Percentiles rank a stretch among this genome's conserved stretches.
These are phyloP conservation scores for Pulicaria dysenterica DNA, from an alignment of 129 eudicot genomes.

Conservation along the genomic window DNA sequence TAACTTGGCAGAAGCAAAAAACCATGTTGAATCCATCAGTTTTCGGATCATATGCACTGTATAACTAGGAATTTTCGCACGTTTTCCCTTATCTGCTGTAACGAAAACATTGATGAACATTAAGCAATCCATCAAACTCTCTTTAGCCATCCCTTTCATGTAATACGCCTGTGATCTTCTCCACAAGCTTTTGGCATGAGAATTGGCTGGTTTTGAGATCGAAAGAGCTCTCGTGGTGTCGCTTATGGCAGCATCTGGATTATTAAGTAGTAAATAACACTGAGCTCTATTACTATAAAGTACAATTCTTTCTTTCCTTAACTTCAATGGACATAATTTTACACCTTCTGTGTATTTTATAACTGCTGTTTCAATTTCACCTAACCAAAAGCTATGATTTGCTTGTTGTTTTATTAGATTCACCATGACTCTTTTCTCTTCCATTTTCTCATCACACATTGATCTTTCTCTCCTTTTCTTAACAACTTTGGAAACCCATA, in stretches of 20 bases:
- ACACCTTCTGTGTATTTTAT: conserved; percentile 69
- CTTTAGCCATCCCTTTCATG: conserved; percentile 80
- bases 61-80: conserved; percentile 54
- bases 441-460: conserved; percentile 51
- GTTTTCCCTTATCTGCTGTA: conserved; percentile 21
- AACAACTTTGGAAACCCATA: conserved; percentile 60
- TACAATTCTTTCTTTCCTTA: conserved; percentile 66
- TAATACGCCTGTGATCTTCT: conserved; percentile 94
- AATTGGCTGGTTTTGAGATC: conserved; percentile 62
- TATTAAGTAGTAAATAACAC: conserved; percentile 59
- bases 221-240: conserved; percentile 87
- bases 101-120: conserved; percentile 56
- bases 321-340: conserved; percentile 61
- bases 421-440: conserved; percentile 51
- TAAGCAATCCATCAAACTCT: conserved; percentile 93
- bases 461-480: conserved; percentile 51
- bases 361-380: conserved; percentile 57
- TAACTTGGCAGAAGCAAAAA: conserved; percentile 52
- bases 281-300: conserved; percentile 85
- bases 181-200: conserved; percentile 84
- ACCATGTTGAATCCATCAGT: conserved; percentile 74
- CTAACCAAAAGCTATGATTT: conserved; percentile 55
- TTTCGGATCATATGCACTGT: conserved; percentile 75
- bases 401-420: conserved; percentile 69
- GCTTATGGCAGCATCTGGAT: conserved; percentile 66